Evolutionary conservation across 306 rosid genomes (phyloP), one percentile per base, ranked within the genome.

Genomic region (Casuarina equisetifolia): DNA sequence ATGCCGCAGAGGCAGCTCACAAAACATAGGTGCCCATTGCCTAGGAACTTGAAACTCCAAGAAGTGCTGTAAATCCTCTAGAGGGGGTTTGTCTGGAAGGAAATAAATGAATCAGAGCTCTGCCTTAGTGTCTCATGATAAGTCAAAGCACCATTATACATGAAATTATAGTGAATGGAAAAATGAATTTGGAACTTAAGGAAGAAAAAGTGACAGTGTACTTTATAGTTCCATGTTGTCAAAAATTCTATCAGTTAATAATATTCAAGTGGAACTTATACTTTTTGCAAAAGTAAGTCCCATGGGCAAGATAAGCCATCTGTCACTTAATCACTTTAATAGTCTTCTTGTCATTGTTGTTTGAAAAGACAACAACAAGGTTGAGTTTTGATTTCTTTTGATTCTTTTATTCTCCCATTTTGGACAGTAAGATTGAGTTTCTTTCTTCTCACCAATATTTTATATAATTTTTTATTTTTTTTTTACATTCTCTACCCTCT

Each of bases 21-120:
- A 87, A 80, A 92, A 95, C 92, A 92, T 90, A 66, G 98, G 98
- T 13, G 93, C 98, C 98, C 98, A 95, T 84, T 95, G 98, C 86
- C 91, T 87, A 35, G 98, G 97, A 88, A 95, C 89, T 90, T 95
- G 98, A 80, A 92, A 95, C 91, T 95, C 98, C 87, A 95, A 87
- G 85, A 95, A 95, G 79, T 86, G 88, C 52, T 86, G 97, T 48
- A 95, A 87, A 85, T 95, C 98, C 36, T 85, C 92, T 0, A 80
- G 83, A 87, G 93, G 52, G 32, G 98, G 98, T 86, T 95, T 95
- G 83, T 95, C 98, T 95, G 86, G 45, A 76, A 50, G 11, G 55
- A 74, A 78, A 75, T 25, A 75, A 54, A 79, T 55, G 55, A 84
- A 72, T 80, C 80, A 67, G 77, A 50, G 20, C 74, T 10, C 58